These are phyloP conservation scores for Immersiella caudata DNA, from an alignment of 495 filamentous ascomycete genomes.

Conservation along the genomic window DNA sequence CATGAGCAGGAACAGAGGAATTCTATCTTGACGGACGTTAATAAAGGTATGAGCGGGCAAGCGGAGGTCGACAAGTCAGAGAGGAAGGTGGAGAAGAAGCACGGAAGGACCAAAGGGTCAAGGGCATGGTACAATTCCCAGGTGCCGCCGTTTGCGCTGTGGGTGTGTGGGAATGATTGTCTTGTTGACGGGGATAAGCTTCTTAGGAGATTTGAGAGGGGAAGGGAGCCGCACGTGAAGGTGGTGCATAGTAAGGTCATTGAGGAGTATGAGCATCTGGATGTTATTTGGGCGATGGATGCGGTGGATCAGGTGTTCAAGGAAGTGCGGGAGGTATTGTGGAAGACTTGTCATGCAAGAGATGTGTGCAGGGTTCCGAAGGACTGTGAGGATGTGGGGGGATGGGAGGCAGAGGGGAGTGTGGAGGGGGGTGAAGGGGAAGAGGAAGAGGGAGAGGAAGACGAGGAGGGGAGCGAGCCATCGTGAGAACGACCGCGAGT, in stretches of 20 bases:
- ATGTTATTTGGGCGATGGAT: constrained; percentile 97
- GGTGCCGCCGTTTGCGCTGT: constrained; percentile 84
- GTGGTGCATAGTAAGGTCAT: constrained; percentile 84
- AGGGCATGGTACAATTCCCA: constrained; percentile 81
- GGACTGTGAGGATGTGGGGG: constrained; percentile 59
- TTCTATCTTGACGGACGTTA: constrained; percentile 20
- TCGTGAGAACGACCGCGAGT: too few species aligned
- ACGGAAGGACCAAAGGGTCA: constrained; percentile 42
- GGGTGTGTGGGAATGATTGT: constrained; percentile 80
- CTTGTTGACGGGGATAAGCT: constrained; percentile 83
- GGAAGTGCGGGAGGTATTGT: constrained; percentile 81
- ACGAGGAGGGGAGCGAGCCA: constrained; percentile 3
- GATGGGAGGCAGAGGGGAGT: constrained; percentile 33
- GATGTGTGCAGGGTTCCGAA: constrained; percentile 62
- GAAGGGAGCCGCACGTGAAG: constrained; percentile 78
- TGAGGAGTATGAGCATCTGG: constrained; percentile 90
- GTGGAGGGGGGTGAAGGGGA: constrained; percentile 24
- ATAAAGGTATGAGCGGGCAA: constrained; percentile 21
- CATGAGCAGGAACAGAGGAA: constrained; percentile 32
- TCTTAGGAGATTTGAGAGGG: constrained; percentile 71
- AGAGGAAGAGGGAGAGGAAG: constrained; percentile 9
- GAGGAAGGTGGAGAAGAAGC: constrained; percentile 23
- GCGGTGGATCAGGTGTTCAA: constrained; percentile 78
- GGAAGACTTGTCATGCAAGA: constrained; percentile 66
- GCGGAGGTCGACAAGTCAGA: constrained; percentile 12